These are phyloP conservation scores for Hibiscus trionum DNA, from an alignment of 345 rosid species.

Conservation along the genomic window DNA sequence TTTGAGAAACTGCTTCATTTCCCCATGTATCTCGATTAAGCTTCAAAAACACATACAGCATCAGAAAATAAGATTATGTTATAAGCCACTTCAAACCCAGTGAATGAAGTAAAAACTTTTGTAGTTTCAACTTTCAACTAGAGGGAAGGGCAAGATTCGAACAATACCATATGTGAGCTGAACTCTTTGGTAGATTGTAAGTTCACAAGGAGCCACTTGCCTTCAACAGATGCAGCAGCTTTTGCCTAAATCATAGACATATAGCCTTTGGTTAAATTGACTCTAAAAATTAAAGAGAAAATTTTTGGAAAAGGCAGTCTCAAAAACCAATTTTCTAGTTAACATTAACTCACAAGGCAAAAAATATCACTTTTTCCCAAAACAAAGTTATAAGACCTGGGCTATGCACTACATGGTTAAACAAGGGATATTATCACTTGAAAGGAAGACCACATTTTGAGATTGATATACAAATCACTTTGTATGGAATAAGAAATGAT, in stretches of 20 bases:
- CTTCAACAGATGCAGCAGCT: slow-evolving; percentile 59
- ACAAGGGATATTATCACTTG: neutral
- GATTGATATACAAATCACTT: neutral
- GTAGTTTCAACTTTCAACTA: slow-evolving; percentile 4
- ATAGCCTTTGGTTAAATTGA: slow-evolving; percentile 2
- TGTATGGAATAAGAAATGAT: neutral
- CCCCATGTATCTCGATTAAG: slow-evolving; percentile 99
- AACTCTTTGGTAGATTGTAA: slow-evolving; percentile 48
- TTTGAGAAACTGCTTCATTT: slow-evolving; percentile 87
- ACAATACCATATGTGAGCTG: slow-evolving; percentile 68
- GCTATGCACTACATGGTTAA: neutral
- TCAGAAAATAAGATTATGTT: neutral
- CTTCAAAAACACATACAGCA: slow-evolving; percentile 41
- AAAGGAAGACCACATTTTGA: neutral
- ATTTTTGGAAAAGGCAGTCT: neutral
- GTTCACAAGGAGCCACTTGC: slow-evolving; percentile 94
- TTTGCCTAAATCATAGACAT: slow-evolving; percentile 45
- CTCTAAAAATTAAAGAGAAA: neutral
- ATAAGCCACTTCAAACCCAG: neutral
- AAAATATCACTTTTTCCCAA: neutral
- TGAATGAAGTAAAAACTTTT: neutral
- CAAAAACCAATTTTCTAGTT: neutral
- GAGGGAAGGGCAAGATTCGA: neutral
- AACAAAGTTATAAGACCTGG: neutral
- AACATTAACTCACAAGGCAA: neutral